Evolutionary conservation across 2,329 filamentous ascomycete species (phyloP).

Genomic region (Calonectria multiphialidica): DNA sequence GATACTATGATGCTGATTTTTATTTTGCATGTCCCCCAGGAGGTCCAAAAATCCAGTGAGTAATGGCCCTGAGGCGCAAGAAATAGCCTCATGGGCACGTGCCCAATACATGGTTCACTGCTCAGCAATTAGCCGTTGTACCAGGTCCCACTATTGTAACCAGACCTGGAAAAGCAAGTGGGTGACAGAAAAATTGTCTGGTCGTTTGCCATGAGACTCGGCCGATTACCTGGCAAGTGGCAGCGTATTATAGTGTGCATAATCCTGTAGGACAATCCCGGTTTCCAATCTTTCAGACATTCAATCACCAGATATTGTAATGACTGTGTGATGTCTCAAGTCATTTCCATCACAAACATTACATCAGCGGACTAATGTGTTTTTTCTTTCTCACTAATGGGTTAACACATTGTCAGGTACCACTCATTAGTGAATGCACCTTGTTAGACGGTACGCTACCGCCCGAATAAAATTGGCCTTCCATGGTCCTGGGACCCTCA

Average conservation of each 20-base stretch:
- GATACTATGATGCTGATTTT: too few relatives aligned
- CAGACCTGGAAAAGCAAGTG: not conserved
- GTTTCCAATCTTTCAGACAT: not conserved
- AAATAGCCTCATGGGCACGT: conserved; percentile 1
- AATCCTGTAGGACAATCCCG: too few relatives aligned
- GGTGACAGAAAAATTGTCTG: not conserved
- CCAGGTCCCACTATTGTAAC: not conserved
- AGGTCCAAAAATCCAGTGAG: not conserved
- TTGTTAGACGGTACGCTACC: not conserved
- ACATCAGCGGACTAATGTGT: too few relatives aligned
- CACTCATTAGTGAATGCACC: not conserved
- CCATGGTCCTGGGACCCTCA: conserved; percentile 1
- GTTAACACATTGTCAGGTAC: not conserved
- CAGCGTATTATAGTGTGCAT: too few relatives aligned
- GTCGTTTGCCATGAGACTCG: not conserved
- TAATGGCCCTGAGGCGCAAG: not conserved
- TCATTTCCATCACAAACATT: not conserved
- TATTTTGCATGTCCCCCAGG: not conserved
- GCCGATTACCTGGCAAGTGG: not conserved
- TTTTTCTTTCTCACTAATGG: not conserved
- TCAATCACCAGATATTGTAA: not conserved
- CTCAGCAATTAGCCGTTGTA: not conserved
- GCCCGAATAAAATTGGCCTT: not conserved
- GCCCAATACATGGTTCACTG: not conserved
- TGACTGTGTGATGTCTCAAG: not conserved